phyloP scores from a whole-genome alignment of 1,139 yeast species.

The Candida tetrigidarum region DNA sequence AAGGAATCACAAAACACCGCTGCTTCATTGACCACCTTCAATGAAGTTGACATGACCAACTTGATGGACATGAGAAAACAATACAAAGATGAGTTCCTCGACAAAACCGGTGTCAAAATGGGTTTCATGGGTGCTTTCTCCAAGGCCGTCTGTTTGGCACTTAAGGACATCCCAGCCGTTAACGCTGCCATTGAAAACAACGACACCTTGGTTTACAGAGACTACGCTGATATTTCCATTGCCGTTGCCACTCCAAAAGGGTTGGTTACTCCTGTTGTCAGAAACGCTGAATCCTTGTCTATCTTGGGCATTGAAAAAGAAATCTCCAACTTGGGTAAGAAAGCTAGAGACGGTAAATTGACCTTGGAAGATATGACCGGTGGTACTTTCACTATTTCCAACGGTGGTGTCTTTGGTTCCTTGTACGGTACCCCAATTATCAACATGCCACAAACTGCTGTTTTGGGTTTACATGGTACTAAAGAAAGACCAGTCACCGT shows the following conservation, averaged over 20 bases:
- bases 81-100: conserved; percentile 95
- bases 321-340: conserved; percentile 78
- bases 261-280: conserved; percentile 95
- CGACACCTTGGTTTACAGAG: conserved; percentile 94
- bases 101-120: conserved; percentile 91
- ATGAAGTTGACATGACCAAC: conserved; percentile 96
- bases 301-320: conserved; percentile 91
- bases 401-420: conserved; percentile 99
- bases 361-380: conserved; percentile 99
- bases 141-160: conserved; percentile 90
- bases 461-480: conserved; percentile 95
- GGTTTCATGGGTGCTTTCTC: conserved; percentile 99
- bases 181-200: conserved; percentile 94
- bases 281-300: conserved; percentile 93
- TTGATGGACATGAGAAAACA: conserved; percentile 93
- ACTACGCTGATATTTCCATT: conserved; percentile 91
- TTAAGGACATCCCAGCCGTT: conserved; percentile 94
- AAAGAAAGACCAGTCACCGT: conserved; percentile 98
- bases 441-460: conserved; percentile 98
- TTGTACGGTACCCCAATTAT: conserved; percentile 98
- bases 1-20: conserved; percentile 99
- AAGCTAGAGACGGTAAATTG: conserved; percentile 97
- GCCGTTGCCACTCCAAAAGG: conserved; percentile 99
- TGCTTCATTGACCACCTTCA: conserved; percentile 96
- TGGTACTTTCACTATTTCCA: conserved; percentile 98